phyloP scores from a whole-genome alignment of 129 eudicot species.

The carrot (Daucus carota) region DNA sequence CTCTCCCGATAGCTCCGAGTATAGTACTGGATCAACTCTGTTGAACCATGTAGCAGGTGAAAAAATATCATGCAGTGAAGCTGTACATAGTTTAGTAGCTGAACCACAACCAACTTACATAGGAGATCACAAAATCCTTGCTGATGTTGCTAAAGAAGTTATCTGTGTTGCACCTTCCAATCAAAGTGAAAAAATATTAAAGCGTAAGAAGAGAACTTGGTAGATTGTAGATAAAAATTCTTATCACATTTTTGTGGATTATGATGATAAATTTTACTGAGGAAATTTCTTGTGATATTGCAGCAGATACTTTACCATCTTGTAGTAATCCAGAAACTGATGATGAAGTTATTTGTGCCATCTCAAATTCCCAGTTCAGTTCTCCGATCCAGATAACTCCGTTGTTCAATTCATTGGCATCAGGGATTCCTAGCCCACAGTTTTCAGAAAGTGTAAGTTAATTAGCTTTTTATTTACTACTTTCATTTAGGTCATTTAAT shows the following conservation, averaged over 20 bases:
- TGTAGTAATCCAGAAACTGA: conserved; percentile 26
- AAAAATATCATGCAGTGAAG: conserved; percentile 33
- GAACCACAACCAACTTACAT: conserved; percentile 28
- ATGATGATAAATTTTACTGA: conserved; percentile 6
- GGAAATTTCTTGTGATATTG: background rate
- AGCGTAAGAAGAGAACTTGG: background rate
- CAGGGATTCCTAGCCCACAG: conserved; percentile 78
- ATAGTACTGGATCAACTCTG: conserved; percentile 46
- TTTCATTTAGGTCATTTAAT: conserved; percentile 17
- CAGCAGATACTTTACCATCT: conserved; percentile 36
- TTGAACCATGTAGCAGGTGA: conserved; percentile 15
- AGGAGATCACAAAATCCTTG: conserved; percentile 22
- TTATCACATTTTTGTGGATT: background rate
- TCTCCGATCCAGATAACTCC: conserved; percentile 86
- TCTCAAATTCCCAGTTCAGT: conserved; percentile 44
- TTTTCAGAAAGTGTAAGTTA: conserved; percentile 88
- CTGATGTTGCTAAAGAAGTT: conserved; percentile 24
- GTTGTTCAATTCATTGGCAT: conserved; percentile 61
- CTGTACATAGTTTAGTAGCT: conserved; percentile 25
- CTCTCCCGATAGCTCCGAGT: conserved; percentile 51
- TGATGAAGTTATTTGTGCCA: conserved; percentile 28
- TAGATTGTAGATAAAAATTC: background rate
- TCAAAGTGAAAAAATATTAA: conserved; percentile 27
- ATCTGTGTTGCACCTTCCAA: conserved; percentile 21
- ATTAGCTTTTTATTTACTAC: conserved; percentile 11